Conservation (phyloP, 176 grass and related monocot species). For the Aegilops sharonensis region DNA sequence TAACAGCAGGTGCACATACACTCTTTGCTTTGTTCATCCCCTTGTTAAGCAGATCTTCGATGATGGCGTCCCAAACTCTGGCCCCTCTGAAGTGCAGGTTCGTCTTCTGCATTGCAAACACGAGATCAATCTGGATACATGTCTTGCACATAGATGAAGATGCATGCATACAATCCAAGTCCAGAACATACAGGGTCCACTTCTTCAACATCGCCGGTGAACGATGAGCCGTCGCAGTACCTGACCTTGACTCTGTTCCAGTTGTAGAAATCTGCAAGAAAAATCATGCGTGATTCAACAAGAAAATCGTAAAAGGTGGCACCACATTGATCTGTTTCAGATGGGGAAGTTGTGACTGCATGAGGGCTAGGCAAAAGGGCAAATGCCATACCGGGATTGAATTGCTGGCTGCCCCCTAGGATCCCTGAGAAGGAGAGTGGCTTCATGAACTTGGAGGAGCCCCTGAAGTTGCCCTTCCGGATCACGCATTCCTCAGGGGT, state of each 20-base stretch:
- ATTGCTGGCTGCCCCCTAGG: constrained; percentile 39
- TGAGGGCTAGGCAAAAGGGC: not conserved
- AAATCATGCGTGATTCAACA: not conserved
- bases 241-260: constrained; percentile 86
- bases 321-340: not conserved
- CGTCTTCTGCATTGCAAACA: constrained; percentile 44
- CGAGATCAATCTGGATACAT: not conserved
- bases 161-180: not conserved
- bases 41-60: constrained; percentile 64
- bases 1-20: constrained; percentile 32
- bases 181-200: constrained; percentile 42
- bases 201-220: constrained; percentile 63
- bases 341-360: not conserved
- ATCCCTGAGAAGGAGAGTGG: constrained; percentile 72
- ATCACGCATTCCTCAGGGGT: constrained; percentile 54
- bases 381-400: constrained; percentile 53
- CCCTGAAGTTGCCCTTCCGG: constrained; percentile 67
- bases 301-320: not conserved
- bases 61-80: constrained; percentile 73
- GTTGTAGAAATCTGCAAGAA: constrained; percentile 72
- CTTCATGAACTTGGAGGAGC: constrained; percentile 76
- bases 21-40: constrained; percentile 77
- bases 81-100: constrained; percentile 75
- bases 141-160: not conserved
- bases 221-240: constrained; percentile 84